phyloP scores from a whole-genome alignment of 228 moss, liverwort and hornwort species.

The Sphagnum magellanicum region DNA sequence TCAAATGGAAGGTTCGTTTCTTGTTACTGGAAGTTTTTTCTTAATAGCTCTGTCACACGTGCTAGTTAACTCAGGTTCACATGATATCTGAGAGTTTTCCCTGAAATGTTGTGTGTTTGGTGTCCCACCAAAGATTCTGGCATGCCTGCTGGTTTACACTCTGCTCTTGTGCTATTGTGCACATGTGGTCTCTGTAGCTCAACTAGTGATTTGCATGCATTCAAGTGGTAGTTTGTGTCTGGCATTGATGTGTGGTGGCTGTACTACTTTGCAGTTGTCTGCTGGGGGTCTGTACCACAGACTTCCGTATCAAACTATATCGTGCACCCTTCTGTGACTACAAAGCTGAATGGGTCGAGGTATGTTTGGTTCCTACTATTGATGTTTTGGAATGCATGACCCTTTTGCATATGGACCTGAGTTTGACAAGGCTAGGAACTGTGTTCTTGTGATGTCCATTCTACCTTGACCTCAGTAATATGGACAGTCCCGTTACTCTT shows the following conservation, averaged over 20 bases:
- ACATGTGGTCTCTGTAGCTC: background rate
- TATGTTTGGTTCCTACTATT: conserved; percentile 8
- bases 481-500: too few species aligned
- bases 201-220: background rate
- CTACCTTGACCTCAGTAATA: background rate
- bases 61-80: background rate
- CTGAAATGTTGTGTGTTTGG: background rate
- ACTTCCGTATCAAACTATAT: conserved; percentile 89
- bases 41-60: background rate
- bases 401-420: background rate
- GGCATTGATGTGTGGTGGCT: too few species aligned
- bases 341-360: conserved; percentile 97
- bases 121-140: background rate
- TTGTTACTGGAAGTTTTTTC: background rate
- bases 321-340: conserved; percentile 90
- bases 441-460: background rate
- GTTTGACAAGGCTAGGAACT: background rate
- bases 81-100: background rate
- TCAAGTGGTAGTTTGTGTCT: background rate
- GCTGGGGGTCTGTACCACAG: conserved; percentile 92
- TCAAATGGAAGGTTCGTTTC: conserved; percentile 81
- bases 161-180: background rate
- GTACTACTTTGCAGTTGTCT: conserved; percentile 48
- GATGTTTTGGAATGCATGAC: background rate
- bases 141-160: background rate